These are phyloP conservation scores for Halophytophthora batemanensis DNA, from an alignment of 352 stramenopile species.

Conservation along the genomic window DNA sequence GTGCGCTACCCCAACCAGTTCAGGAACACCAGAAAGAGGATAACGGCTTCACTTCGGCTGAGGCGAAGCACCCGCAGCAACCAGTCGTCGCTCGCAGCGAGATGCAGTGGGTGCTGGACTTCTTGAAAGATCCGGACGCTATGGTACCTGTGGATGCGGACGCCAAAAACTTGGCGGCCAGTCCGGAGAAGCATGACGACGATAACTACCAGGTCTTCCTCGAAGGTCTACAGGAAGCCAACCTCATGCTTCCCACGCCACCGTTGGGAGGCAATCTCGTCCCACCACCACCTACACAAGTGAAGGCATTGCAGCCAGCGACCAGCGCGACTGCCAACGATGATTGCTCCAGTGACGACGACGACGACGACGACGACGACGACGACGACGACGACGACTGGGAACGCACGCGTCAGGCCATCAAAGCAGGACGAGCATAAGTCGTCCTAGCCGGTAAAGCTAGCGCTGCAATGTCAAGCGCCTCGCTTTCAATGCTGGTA, in stretches of 20 bases:
- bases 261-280: slow-evolving; percentile 1
- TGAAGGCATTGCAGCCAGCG: not conserved
- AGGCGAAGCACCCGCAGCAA: slow-evolving; percentile 12
- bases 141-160: slow-evolving; percentile 44
- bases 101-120: slow-evolving; percentile 75
- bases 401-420: slow-evolving; percentile 27
- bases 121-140: slow-evolving; percentile 50
- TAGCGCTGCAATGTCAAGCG: too few relatives aligned
- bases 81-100: slow-evolving; percentile 25
- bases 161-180: slow-evolving; percentile 49
- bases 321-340: not conserved
- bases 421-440: slow-evolving; percentile 14
- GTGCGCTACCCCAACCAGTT: slow-evolving; percentile 23
- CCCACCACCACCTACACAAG: slow-evolving; percentile 1
- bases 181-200: slow-evolving; percentile 39
- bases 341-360: slow-evolving; percentile 13
- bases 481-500: too few relatives aligned
- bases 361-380: not conserved
- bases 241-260: slow-evolving; percentile 30
- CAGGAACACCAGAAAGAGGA: slow-evolving; percentile 1
- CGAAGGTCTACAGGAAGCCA: slow-evolving; percentile 50
- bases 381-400: slow-evolving; percentile 30
- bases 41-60: slow-evolving; percentile 2
- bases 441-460: too few relatives aligned
- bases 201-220: slow-evolving; percentile 77